Conservation (phyloP, 2,329 filamentous ascomycete species). For the Diaporthe sp. region DNA sequence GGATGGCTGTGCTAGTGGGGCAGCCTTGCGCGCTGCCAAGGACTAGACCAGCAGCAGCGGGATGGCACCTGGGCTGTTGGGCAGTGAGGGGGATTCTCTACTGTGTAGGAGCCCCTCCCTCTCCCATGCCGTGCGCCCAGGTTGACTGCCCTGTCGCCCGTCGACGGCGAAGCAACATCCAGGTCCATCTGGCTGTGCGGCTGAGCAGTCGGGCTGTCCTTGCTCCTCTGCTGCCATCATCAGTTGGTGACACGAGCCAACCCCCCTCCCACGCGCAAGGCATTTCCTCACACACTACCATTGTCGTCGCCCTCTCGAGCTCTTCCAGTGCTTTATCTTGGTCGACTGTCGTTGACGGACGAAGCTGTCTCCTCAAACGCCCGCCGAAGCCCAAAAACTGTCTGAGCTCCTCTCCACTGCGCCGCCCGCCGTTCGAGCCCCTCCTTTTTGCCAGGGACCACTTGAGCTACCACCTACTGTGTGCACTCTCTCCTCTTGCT, state of each 20-base stretch:
- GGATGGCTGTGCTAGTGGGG: constrained; percentile 31
- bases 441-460: constrained; percentile 38
- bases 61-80: constrained; percentile 1
- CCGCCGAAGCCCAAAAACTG: neutral
- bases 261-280: constrained; percentile 18
- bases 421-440: constrained; percentile 24
- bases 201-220: constrained; percentile 18
- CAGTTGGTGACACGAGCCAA: constrained; percentile 26
- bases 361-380: constrained; percentile 5
- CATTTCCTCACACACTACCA: constrained; percentile 11
- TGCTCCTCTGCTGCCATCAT: constrained; percentile 21
- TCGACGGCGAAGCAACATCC: constrained; percentile 23
- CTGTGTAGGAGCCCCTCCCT: constrained; percentile 14
- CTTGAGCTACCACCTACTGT: constrained; percentile 26
- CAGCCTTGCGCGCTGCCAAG: constrained; percentile 22
- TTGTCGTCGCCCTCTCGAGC: constrained; percentile 10
- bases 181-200: constrained; percentile 8
- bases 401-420: constrained; percentile 20
- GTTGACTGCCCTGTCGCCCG: constrained; percentile 14
- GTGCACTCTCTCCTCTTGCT: constrained; percentile 1
- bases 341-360: neutral
- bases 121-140: constrained; percentile 2
- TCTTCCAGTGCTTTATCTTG: neutral
- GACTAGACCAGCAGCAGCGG: constrained; percentile 21
- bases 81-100: constrained; percentile 11